These are phyloP conservation scores for Uronychia binucleata DNA, from an alignment of 73 alveolate genomes.

Conservation along the genomic window DNA sequence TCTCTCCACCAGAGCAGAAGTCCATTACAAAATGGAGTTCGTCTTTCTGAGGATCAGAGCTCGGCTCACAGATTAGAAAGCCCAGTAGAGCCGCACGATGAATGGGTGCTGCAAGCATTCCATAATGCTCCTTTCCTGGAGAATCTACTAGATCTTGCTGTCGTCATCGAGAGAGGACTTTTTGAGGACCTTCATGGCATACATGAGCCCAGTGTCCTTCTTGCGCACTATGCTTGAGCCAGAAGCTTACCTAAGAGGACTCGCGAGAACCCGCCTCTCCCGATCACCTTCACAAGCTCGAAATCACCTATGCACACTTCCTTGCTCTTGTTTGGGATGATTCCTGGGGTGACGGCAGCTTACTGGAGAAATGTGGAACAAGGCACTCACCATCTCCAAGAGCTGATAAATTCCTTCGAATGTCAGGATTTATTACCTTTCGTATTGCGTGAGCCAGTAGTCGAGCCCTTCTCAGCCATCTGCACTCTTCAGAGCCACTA, in stretches of 20 bases:
- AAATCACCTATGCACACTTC: constrained; percentile 47
- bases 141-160: constrained; percentile 5
- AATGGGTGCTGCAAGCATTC: constrained; percentile 56
- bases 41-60: constrained; percentile 23
- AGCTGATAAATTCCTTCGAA: constrained; percentile 12
- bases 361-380: constrained; percentile 14
- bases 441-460: constrained; percentile 31
- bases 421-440: constrained; percentile 13
- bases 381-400: constrained; percentile 18
- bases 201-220: constrained; percentile 58
- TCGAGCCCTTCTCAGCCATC: constrained; percentile 28
- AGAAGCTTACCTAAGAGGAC: constrained; percentile 34
- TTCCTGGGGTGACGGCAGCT: background rate
- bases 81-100: constrained; percentile 45
- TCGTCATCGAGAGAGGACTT: constrained; percentile 32
- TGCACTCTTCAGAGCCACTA: constrained; percentile 27
- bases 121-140: constrained; percentile 50
- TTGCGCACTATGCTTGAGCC: constrained; percentile 16
- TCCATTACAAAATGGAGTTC: constrained; percentile 64
- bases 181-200: constrained; percentile 59
- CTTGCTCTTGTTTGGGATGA: constrained; percentile 15
- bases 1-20: constrained; percentile 64
- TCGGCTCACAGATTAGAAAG: constrained; percentile 48
- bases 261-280: constrained; percentile 54
- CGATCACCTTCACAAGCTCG: constrained; percentile 46